phyloP scores from a whole-genome alignment of 108 stramenopile genomes.

The Schizochytrium sp. region DNA sequence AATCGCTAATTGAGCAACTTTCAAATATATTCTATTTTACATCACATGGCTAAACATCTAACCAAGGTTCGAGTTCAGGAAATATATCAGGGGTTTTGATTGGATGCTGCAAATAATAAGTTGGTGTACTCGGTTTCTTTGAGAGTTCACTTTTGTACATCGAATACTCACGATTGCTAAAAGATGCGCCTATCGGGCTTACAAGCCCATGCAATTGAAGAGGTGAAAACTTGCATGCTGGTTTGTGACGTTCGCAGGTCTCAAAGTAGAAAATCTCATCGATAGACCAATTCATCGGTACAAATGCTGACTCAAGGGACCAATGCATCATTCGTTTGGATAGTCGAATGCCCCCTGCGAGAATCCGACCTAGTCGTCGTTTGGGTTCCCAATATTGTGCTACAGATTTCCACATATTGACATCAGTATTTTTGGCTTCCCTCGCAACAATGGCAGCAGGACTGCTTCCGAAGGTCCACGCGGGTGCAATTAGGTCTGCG shows the following conservation, averaged over 20 bases:
- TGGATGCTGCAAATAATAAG: neutral
- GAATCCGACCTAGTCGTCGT: neutral
- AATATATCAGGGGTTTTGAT: neutral
- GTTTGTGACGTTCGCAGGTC: slow-evolving; percentile 28
- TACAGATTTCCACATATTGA: slow-evolving; percentile 21
- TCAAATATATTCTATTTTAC: too few species aligned
- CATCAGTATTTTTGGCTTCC: neutral
- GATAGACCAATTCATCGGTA: neutral
- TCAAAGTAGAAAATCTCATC: slow-evolving; percentile 25
- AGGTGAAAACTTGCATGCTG: neutral
- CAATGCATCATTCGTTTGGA: slow-evolving; percentile 24
- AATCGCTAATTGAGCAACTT: too few species aligned
- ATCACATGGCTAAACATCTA: neutral
- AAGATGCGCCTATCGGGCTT: neutral
- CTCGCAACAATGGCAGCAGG: neutral
- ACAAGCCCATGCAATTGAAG: neutral
- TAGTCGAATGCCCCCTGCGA: neutral
- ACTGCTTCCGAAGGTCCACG: neutral
- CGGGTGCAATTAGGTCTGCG: neutral
- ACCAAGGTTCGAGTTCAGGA: neutral
- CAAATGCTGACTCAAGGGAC: neutral
- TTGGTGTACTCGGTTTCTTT: neutral
- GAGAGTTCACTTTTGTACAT: neutral
- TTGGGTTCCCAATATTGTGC: neutral
- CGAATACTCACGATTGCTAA: neutral